Conservation (phyloP, 2,329 filamentous ascomycete species). For the Nemania sp. region DNA sequence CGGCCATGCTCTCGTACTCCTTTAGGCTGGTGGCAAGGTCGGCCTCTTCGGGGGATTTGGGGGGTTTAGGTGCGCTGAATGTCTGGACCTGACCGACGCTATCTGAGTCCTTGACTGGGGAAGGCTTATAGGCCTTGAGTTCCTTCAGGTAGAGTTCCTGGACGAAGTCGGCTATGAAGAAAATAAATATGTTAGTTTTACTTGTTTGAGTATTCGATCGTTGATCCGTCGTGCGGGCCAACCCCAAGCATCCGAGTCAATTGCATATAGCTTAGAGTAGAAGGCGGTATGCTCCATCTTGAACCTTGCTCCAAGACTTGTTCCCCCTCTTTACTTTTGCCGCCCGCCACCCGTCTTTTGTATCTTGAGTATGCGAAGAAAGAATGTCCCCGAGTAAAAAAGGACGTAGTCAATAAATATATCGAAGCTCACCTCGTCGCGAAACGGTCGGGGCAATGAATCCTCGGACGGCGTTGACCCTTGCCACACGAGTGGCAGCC, state of each 20-base stretch:
- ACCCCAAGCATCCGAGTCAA: not conserved
- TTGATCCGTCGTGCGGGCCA: not conserved
- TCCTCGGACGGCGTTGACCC: constrained; percentile 62
- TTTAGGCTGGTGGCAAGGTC: constrained; percentile 92
- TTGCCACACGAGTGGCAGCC: constrained; percentile 63
- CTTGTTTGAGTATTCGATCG: constrained; percentile 1
- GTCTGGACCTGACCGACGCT: constrained; percentile 91
- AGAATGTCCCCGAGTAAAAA: not conserved
- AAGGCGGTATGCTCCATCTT: not conserved
- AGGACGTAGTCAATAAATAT: constrained; percentile 44
- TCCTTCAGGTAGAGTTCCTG: constrained; percentile 98
- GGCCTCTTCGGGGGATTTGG: constrained; percentile 90
- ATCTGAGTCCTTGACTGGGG: constrained; percentile 85
- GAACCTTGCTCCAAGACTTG: not conserved
- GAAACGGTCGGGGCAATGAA: constrained; percentile 72
- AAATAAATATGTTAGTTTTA: constrained; percentile 28
- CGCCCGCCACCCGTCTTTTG: constrained; percentile 4
- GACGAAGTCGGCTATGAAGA: constrained; percentile 84
- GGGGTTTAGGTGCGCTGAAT: constrained; percentile 83
- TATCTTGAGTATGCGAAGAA: not conserved
- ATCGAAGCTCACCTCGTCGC: constrained; percentile 66
- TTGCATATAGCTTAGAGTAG: not conserved
- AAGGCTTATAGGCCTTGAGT: constrained; percentile 93
- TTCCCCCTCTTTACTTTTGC: not conserved
- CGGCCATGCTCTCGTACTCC: constrained; percentile 92